Conservation (phyloP, 1,284 basidiomycete species). For the Blastosporella zonata region DNA sequence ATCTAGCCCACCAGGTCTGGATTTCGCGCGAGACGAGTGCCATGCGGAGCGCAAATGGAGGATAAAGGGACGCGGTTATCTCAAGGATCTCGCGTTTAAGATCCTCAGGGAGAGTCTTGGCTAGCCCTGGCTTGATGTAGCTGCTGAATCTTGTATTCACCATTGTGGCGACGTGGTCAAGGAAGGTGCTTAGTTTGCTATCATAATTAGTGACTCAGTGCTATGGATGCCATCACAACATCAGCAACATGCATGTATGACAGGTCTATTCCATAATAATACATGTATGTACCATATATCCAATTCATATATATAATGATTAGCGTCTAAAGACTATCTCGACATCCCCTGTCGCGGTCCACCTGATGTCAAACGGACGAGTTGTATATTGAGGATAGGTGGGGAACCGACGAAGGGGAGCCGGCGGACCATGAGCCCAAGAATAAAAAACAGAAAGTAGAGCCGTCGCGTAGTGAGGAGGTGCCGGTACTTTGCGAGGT, state of each 20-base stretch:
- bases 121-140: slow-evolving; percentile 11
- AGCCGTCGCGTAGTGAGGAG: slow-evolving; percentile 17
- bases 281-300: too few species aligned
- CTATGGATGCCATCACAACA: too few species aligned
- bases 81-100: slow-evolving; percentile 21
- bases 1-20: slow-evolving; percentile 15
- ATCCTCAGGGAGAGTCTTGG: slow-evolving; percentile 14
- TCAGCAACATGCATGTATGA: too few species aligned
- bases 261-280: too few species aligned
- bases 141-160: slow-evolving; percentile 11
- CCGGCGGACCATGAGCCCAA: slow-evolving; percentile 21
- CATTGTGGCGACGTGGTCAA: background rate
- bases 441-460: slow-evolving; percentile 21
- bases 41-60: slow-evolving; percentile 13
- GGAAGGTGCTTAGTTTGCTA: background rate
- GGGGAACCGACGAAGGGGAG: slow-evolving; percentile 23
- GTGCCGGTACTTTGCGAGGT: slow-evolving; percentile 18
- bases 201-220: too few species aligned
- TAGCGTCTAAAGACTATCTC: too few species aligned
- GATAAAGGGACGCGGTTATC: slow-evolving; percentile 13
- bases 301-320: too few species aligned
- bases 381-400: slow-evolving; percentile 23
- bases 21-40: slow-evolving; percentile 17
- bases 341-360: too few species aligned
- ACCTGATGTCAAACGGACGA: slow-evolving; percentile 18